These are phyloP conservation scores for Hypoxylon sp. DNA, from an alignment of 2,329 filamentous ascomycete genomes.

Conservation along the genomic window DNA sequence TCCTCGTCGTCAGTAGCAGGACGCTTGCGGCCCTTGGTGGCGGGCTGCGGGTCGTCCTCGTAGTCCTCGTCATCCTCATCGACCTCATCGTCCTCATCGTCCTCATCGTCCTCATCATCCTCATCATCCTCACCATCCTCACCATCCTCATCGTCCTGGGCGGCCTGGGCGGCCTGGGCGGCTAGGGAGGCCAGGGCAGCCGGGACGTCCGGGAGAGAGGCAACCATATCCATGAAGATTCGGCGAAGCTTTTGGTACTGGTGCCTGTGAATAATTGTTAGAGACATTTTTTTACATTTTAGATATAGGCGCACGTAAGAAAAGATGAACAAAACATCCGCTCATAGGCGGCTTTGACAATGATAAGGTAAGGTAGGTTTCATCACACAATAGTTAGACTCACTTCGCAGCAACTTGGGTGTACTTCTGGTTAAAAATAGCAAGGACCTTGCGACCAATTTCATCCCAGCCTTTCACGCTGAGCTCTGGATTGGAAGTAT, in stretches of 20 bases:
- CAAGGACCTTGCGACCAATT: conserved; percentile 16
- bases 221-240: not conserved
- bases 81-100: no score
- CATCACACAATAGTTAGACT: conserved; percentile 8
- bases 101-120: not conserved
- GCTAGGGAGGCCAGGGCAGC: no score
- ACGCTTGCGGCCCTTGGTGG: conserved; percentile 20
- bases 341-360: not conserved
- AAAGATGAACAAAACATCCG: not conserved
- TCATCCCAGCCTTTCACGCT: conserved; percentile 27
- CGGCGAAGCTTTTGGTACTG: conserved; percentile 30
- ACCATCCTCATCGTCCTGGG: no score
- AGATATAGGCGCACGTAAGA: not conserved
- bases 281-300: not conserved
- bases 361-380: not conserved
- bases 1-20: not conserved
- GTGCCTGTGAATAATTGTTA: conserved; percentile 24
- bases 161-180: no score
- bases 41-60: conserved; percentile 1
- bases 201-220: not conserved
- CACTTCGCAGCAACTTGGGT: conserved; percentile 14
- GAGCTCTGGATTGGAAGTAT: conserved; percentile 14
- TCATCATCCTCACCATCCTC: no score
- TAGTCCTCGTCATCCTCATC: not conserved
- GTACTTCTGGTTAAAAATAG: conserved; percentile 9